Base-by-base conservation (phyloP, 1,284 basidiomycete genomes). In the Malassezia furfur region DNA sequence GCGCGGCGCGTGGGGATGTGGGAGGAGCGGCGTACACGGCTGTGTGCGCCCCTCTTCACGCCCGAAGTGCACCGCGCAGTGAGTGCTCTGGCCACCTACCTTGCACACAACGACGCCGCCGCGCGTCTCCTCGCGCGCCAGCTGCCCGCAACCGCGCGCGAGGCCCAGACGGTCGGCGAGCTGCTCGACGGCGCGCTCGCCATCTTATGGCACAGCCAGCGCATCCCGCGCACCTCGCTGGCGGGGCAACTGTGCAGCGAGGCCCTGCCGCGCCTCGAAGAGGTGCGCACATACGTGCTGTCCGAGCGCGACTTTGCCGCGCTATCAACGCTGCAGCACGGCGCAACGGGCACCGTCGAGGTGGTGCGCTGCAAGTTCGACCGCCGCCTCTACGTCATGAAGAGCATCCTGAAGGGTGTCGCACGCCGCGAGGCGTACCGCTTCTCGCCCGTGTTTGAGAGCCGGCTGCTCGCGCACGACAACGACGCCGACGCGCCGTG, bases 331-430 rank as follows among this genome's bases (percentile, higher is more conserved):
- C 57, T 70, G 10, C 68, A 70, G 34, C 63, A 65, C 41, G 60
- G 68, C 37, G 64, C 67, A 0, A 63, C 62, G 1, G 68, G 67
- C 37, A 57, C 65, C 8, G 66, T 68, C 45, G 71, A 74, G 32
- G 60, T 74, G 40, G 68, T 72, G 48, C 67, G 69, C 22, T 67
- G 62, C 50, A 62, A 65, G 14, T 52, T 71, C 39, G 62, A 74
- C 49, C 64, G 68, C 17, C 61, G 60, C 21, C 58, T 74, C 36
- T 74, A 74, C 48, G 69, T 74, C 11, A 63, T 74, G 56, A 74
- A 74, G 50, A 63, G 65, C 32, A 64, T 66, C 36, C 59, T 71
- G 48, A 74, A 74, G 46, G 67, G 69, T 41, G 61, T 68, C 11
- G 69, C 66, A 19, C 52, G 64, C 14, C 62, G 67, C 28, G 67